Evolutionary conservation across 1,284 basidiomycete species (phyloP).

Genomic region (Ustanciosporium gigantosporum): DNA sequence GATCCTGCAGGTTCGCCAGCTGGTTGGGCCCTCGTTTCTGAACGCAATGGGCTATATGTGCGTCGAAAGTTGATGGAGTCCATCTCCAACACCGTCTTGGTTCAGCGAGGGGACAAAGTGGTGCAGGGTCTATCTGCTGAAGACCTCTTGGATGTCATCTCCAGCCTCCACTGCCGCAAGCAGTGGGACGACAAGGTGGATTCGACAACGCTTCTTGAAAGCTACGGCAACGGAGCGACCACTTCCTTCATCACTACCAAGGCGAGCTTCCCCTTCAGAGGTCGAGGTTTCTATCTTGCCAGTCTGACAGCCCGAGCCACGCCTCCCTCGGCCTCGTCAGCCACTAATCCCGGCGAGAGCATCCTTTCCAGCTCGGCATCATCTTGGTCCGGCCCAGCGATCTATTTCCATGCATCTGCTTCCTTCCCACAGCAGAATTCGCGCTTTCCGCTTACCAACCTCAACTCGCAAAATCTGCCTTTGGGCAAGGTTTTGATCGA

Average conservation of each 20-base stretch:
- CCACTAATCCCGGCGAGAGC: slow-evolving; percentile 15
- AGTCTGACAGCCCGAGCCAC: slow-evolving; percentile 70
- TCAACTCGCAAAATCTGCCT: slow-evolving; percentile 77
- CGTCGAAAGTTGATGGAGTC: slow-evolving; percentile 76
- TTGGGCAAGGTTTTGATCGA: slow-evolving; percentile 84
- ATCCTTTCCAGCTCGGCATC: slow-evolving; percentile 60
- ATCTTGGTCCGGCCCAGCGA: slow-evolving; percentile 62
- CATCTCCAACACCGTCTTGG: slow-evolving; percentile 78
- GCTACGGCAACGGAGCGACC: slow-evolving; percentile 76
- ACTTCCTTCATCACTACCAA: slow-evolving; percentile 65
- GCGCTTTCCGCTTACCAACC: slow-evolving; percentile 69
- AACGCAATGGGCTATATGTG: slow-evolving; percentile 76
- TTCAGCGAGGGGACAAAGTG: slow-evolving; percentile 87
- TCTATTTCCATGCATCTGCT: slow-evolving; percentile 62
- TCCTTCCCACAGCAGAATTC: slow-evolving; percentile 72
- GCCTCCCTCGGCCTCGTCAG: slow-evolving; percentile 18
- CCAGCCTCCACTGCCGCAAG: slow-evolving; percentile 69
- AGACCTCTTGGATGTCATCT: slow-evolving; percentile 74
- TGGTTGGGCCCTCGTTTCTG: slow-evolving; percentile 80
- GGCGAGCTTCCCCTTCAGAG: slow-evolving; percentile 85
- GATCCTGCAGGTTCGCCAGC: slow-evolving; percentile 64
- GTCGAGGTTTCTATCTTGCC: slow-evolving; percentile 82
- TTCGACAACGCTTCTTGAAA: slow-evolving; percentile 72
- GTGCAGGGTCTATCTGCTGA: slow-evolving; percentile 93
- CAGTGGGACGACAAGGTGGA: slow-evolving; percentile 85